Conservation (phyloP, 1,284 basidiomycete species). For the Caloboletus firmus region DNA sequence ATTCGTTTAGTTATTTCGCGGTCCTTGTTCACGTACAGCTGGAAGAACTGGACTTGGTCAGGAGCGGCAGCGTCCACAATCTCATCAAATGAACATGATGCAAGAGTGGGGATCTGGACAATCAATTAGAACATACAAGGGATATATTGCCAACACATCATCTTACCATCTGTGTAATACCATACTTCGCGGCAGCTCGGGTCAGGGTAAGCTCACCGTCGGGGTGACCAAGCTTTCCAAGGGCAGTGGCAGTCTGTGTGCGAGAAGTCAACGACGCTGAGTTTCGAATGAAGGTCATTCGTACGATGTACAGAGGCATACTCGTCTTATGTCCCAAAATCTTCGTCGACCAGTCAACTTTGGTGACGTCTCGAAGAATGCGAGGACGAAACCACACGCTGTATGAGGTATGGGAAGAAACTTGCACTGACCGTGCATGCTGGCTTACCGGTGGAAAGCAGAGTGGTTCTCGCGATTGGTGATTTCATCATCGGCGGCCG, state of each 20-base stretch:
- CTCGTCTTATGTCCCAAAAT: slow-evolving; percentile 72
- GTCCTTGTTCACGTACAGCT: slow-evolving; percentile 84
- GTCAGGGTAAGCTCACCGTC: slow-evolving; percentile 90
- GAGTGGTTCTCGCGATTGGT: slow-evolving; percentile 86
- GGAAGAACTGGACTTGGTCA: slow-evolving; percentile 78
- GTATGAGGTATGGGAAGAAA: background rate
- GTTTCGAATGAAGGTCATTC: slow-evolving; percentile 8
- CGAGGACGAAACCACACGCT: slow-evolving; percentile 94
- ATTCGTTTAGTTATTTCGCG: slow-evolving; percentile 78
- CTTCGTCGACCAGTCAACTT: slow-evolving; percentile 80
- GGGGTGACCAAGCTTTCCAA: slow-evolving; percentile 92
- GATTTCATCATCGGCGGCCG: slow-evolving; percentile 87
- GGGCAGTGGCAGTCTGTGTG: slow-evolving; percentile 67
- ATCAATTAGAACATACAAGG: background rate
- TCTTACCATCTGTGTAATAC: slow-evolving; percentile 84
- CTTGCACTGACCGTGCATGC: background rate
- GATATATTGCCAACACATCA: background rate
- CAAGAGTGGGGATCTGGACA: slow-evolving; percentile 80
- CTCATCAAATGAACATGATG: slow-evolving; percentile 89
- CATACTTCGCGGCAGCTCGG: slow-evolving; percentile 76
- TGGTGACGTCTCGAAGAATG: slow-evolving; percentile 79
- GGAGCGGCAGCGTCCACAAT: slow-evolving; percentile 78
- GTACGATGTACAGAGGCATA: slow-evolving; percentile 79
- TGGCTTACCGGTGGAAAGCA: slow-evolving; percentile 74
- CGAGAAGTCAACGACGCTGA: slow-evolving; percentile 9